Evolutionary conservation across 2,329 filamentous ascomycete species (phyloP).

Genomic region (Phialemoniopsis sp.): DNA sequence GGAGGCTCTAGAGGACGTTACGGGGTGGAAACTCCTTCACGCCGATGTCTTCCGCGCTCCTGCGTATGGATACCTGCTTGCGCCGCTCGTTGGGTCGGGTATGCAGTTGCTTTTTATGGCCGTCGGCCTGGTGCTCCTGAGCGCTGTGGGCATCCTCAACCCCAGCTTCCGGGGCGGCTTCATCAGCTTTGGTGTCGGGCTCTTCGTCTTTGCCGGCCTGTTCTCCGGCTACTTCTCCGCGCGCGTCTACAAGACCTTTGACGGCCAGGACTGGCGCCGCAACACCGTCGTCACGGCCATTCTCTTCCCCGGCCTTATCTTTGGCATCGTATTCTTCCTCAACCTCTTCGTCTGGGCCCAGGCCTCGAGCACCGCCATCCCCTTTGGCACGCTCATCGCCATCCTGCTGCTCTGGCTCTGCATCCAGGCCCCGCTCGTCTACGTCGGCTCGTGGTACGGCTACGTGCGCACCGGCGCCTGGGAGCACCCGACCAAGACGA

Average conservation of each 20-base stretch:
- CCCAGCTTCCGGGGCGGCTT: slow-evolving; percentile 89
- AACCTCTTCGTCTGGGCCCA: slow-evolving; percentile 91
- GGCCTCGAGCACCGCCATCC: slow-evolving; percentile 81
- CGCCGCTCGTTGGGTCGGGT: slow-evolving; percentile 78
- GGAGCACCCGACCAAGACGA: slow-evolving; percentile 79
- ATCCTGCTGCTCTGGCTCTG: slow-evolving; percentile 77
- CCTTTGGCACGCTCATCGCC: slow-evolving; percentile 72
- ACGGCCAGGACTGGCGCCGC: slow-evolving; percentile 67
- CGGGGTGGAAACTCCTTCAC: slow-evolving; percentile 85
- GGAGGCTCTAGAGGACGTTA: slow-evolving; percentile 71
- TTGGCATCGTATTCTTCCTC: slow-evolving; percentile 70
- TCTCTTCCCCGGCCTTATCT: slow-evolving; percentile 75
- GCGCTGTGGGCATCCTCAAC: slow-evolving; percentile 74
- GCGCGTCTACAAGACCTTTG: slow-evolving; percentile 78
- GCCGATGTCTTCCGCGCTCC: slow-evolving; percentile 84
- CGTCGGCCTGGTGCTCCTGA: slow-evolving; percentile 65
- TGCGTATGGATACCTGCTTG: slow-evolving; percentile 65
- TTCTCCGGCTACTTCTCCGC: slow-evolving; percentile 88
- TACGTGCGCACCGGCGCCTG: slow-evolving; percentile 64
- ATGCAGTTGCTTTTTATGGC: slow-evolving; percentile 85
- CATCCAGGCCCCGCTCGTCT: slow-evolving; percentile 81
- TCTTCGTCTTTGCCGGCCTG: slow-evolving; percentile 78
- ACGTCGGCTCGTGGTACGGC: slow-evolving; percentile 74
- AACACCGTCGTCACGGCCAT: slow-evolving; percentile 75
- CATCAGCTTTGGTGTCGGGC: slow-evolving; percentile 74